phyloP scores from a whole-genome alignment of 1,284 basidiomycete genomes.

The Cutaneotrichosporon sp. region DNA sequence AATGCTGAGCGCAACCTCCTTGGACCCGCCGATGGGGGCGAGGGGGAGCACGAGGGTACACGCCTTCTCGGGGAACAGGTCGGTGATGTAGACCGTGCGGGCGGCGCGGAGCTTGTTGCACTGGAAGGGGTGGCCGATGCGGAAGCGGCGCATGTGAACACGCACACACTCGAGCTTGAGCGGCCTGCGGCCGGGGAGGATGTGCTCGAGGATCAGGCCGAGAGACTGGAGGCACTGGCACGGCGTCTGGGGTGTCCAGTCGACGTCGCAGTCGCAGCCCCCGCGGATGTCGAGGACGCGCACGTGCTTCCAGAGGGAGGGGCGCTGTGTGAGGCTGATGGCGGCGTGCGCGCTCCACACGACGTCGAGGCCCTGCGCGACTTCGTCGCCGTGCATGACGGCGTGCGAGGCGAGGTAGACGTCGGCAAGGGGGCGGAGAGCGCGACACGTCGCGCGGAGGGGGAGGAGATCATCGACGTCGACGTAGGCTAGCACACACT shows the following conservation, averaged over 20 bases:
- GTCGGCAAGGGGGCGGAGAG: neutral
- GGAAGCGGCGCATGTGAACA: neutral
- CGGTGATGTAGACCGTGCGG: neutral
- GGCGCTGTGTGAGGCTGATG: neutral
- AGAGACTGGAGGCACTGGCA: neutral
- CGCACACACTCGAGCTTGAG: neutral
- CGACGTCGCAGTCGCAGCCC: neutral
- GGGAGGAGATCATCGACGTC: neutral
- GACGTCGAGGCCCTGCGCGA: neutral
- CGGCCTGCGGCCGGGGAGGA: neutral
- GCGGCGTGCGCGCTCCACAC: neutral
- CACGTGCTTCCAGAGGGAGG: neutral
- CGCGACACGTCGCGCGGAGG: neutral
- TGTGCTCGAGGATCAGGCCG: neutral
- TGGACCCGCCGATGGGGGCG: neutral
- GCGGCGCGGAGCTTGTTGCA: neutral
- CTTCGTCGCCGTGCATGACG: neutral
- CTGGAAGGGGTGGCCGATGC: neutral
- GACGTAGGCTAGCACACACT: neutral
- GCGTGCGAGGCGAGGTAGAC: neutral
- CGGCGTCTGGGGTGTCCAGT: neutral
- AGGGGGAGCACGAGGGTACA: neutral
- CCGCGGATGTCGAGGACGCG: neutral
- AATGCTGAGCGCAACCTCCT: neutral
- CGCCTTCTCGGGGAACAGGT: neutral